phyloP scores from a whole-genome alignment of 2,329 filamentous ascomycete genomes.

The Phyllosticta capitalensis region DNA sequence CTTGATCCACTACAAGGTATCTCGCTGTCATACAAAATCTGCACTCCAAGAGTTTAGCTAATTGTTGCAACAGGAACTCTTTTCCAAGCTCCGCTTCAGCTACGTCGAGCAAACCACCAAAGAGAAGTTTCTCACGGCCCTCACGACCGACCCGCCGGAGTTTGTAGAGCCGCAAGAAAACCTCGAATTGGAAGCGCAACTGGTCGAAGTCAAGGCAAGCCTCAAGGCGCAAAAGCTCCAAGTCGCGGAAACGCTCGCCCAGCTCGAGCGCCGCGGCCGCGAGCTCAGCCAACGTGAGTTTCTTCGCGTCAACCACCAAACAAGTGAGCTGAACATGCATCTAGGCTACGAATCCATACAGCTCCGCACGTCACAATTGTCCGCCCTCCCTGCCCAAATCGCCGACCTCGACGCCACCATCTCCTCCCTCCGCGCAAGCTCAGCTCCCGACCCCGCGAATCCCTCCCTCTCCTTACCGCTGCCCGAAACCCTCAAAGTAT shows the following conservation, averaged over 20 bases:
- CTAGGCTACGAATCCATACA: slow-evolving; percentile 46
- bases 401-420: slow-evolving; percentile 43
- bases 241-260: slow-evolving; percentile 59
- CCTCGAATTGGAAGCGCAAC: slow-evolving; percentile 41
- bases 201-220: slow-evolving; percentile 60
- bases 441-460: slow-evolving; percentile 26
- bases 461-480: slow-evolving; percentile 36
- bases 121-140: slow-evolving; percentile 90
- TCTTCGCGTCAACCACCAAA: neutral
- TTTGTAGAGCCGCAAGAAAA: slow-evolving; percentile 80
- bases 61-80: slow-evolving; percentile 56
- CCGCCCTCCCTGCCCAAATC: slow-evolving; percentile 43
- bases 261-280: slow-evolving; percentile 57
- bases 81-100: slow-evolving; percentile 90
- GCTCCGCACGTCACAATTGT: slow-evolving; percentile 42
- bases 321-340: neutral
- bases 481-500: slow-evolving; percentile 31
- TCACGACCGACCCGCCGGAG: slow-evolving; percentile 80
- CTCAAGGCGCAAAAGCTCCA: slow-evolving; percentile 74
- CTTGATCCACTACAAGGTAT: slow-evolving; percentile 71
- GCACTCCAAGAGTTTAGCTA: neutral
- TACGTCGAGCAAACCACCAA: slow-evolving; percentile 98
- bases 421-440: slow-evolving; percentile 32
- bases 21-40: neutral
- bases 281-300: slow-evolving; percentile 46